These are phyloP conservation scores for Rhizopogon salebrosus DNA, from an alignment of 768 basidiomycete genomes.

Conservation along the genomic window DNA sequence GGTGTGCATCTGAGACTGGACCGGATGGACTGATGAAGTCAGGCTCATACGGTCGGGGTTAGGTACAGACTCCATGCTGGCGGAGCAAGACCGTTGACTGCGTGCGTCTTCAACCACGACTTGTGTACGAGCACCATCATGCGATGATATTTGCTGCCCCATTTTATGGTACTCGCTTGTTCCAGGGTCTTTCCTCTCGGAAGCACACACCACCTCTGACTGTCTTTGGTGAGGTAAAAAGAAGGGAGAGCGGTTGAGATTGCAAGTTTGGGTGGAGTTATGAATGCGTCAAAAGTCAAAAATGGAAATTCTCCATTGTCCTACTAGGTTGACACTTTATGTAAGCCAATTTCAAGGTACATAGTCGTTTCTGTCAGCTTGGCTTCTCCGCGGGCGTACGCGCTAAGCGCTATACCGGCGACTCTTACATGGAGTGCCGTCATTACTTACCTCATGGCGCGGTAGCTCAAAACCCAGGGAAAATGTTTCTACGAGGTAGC, in stretches of 20 bases:
- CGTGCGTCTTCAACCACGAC: not conserved
- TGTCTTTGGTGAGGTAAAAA: not conserved
- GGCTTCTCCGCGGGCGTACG: too few relatives aligned
- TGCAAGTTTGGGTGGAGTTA: too few relatives aligned
- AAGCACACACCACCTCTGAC: not conserved
- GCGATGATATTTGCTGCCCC: not conserved
- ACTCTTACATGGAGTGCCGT: too few relatives aligned
- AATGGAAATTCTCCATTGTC: too few relatives aligned
- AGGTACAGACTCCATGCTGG: not conserved
- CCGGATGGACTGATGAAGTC: not conserved
- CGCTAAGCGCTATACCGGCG: too few relatives aligned
- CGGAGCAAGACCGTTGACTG: not conserved
- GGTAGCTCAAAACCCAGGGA: too few relatives aligned
- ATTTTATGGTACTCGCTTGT: not conserved
- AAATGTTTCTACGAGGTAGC: too few relatives aligned
- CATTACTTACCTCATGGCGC: too few relatives aligned
- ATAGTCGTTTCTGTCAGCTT: too few relatives aligned
- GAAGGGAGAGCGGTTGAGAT: not conserved
- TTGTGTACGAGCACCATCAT: not conserved
- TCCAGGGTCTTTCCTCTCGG: not conserved
- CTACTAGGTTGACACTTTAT: too few relatives aligned
- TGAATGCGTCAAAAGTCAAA: too few relatives aligned
- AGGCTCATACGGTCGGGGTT: not conserved
- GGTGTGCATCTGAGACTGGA: not conserved
- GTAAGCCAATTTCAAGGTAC: too few relatives aligned